Base-by-base conservation (phyloP, 805 yeast genomes). In the Sugiyamaella mastotermitis region DNA sequence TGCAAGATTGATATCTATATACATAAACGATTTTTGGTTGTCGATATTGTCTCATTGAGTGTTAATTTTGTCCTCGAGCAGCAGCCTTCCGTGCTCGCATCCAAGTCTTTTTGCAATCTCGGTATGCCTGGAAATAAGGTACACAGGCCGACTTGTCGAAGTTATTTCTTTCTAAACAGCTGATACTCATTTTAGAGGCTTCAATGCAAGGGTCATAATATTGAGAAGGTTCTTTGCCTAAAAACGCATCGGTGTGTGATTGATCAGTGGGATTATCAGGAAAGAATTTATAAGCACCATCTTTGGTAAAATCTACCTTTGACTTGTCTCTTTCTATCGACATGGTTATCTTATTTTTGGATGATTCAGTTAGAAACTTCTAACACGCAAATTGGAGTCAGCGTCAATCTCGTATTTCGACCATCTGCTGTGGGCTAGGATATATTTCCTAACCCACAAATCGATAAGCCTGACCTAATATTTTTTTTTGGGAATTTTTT, bases 141-240 rank as follows among this genome's bases (percentile, higher is more conserved):
- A 63, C 75, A 66, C 80, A 86, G 62, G 60, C 70, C 37, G 68
- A 77, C 66, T 69, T 74, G 66, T 75, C 85, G 66, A 74, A 80
- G 50, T 79, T 71, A 55, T 88, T 84, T 35, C 82, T 60, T 50
- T 85, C 90, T 58, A 90, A 66, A 53, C 98, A 90, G 47, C 74
- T 74, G 48, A 87, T 66, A 31, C 95, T 83, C 78, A 94, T 90
- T 56, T 78, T 79, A 7, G 96, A 72, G 25, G 92, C 79, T 53
- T 87, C 92, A 33, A 79, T 82, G 60, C 98, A 90, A 0, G 98
- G 98, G 56, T 90, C 97, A 53, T 82, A 90, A 59, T 71, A 92
- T 56, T 82, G 76, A 5, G 94, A 80, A 3, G 94, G 81, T 23
- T 74, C 88, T 52, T 90, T 88, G 13, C 74, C 63, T 1, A 77